phyloP scores from a whole-genome alignment of 2,329 filamentous ascomycete species.

The Zalaria obscura region DNA sequence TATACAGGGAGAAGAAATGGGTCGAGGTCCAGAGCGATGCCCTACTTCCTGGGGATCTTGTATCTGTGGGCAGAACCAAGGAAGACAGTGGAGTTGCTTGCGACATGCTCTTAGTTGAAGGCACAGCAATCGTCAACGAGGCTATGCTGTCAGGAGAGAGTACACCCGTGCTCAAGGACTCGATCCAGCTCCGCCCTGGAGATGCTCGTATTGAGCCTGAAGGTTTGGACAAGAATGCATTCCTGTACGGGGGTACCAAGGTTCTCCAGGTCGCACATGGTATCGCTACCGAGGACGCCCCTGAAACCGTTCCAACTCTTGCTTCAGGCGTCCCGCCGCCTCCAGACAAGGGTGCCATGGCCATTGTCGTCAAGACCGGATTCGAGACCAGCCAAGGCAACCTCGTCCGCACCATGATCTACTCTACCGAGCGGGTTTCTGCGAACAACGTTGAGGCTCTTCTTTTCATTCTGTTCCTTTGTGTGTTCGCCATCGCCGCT shows the following conservation, averaged over 20 bases:
- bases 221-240: conserved; percentile 89
- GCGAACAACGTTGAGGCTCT: conserved; percentile 93
- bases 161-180: conserved; percentile 92
- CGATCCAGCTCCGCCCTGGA: conserved; percentile 72
- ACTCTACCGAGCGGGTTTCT: conserved; percentile 96
- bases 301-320: conserved; percentile 45
- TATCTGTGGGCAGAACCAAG: conserved; percentile 84
- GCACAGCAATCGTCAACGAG: conserved; percentile 94
- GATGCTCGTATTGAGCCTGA: conserved; percentile 74
- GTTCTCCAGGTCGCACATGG: conserved; percentile 89
- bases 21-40: conserved; percentile 78
- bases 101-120: conserved; percentile 91
- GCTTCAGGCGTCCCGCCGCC: conserved; percentile 67
- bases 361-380: conserved; percentile 89
- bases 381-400: conserved; percentile 98
- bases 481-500: conserved; percentile 90
- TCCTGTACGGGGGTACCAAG: conserved; percentile 95
- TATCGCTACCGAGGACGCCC: conserved; percentile 54
- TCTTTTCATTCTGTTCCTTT: conserved; percentile 93
- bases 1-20: conserved; percentile 80
- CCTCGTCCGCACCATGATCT: conserved; percentile 97
- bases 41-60: conserved; percentile 82
- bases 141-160: conserved; percentile 98
- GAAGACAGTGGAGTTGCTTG: conserved; percentile 95
- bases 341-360: conserved; percentile 87